Conservation (phyloP, 1,284 basidiomycete genomes). For the Puccinia novopanici region DNA sequence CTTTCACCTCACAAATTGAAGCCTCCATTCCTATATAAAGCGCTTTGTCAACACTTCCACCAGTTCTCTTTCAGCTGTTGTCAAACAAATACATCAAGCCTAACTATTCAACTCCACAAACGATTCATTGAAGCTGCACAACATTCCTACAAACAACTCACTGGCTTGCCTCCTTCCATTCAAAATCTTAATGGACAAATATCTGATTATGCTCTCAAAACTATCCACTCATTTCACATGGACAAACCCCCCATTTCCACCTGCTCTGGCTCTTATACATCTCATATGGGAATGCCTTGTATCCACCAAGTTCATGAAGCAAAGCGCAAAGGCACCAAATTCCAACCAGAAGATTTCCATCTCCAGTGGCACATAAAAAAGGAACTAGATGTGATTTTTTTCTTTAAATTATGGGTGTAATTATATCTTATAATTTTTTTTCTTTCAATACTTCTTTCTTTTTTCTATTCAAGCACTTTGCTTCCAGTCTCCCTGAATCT, state of each 20-base stretch:
- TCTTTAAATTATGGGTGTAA: not conserved
- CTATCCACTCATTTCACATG: not conserved
- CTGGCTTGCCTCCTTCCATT: slow-evolving; percentile 4
- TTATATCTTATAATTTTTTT: too few relatives aligned
- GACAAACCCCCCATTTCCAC: not conserved
- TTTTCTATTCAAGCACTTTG: too few relatives aligned
- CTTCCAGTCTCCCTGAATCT: too few relatives aligned
- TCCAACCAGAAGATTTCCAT: not conserved
- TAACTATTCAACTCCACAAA: not conserved
- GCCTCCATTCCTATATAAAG: not conserved
- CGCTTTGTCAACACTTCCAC: not conserved
- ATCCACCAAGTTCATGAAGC: not conserved
- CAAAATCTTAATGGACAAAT: not conserved
- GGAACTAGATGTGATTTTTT: not conserved
- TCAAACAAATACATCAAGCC: not conserved
- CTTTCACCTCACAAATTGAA: not conserved
- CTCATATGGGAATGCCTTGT: not conserved
- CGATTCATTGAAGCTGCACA: not conserved
- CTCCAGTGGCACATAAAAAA: not conserved
- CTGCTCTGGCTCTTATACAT: not conserved
- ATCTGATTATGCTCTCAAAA: not conserved
- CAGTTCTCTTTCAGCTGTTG: not conserved
- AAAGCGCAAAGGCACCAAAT: not conserved
- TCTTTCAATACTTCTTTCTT: too few relatives aligned
- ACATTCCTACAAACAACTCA: not conserved